Evolutionary conservation across 306 rosid genomes (phyloP).

Genomic region (Quercus berberidifolia): DNA sequence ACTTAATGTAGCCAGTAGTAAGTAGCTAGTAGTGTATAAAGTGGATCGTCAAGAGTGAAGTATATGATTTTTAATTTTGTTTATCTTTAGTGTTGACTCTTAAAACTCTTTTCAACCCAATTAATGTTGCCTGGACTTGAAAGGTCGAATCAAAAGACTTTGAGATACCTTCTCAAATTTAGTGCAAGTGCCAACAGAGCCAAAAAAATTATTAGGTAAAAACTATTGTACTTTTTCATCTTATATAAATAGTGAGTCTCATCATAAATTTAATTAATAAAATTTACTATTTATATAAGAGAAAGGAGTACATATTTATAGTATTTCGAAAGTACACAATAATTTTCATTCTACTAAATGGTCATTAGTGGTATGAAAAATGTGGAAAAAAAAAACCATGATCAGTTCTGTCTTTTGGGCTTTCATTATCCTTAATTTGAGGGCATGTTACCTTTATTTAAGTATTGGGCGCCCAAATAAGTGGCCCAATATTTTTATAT

Average conservation of each 20-base stretch:
- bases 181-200: background rate
- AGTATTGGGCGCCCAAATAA: background rate
- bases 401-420: background rate
- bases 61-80: too few species aligned
- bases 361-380: background rate
- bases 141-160: too few species aligned
- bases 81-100: too few species aligned
- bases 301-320: fast-evolving
- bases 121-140: too few species aligned
- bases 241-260: fast-evolving
- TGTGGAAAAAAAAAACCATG: background rate
- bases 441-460: background rate
- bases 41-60: too few species aligned
- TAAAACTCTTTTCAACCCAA: too few species aligned
- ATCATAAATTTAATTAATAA: too few species aligned
- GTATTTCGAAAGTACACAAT: fast-evolving
- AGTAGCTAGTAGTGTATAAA: too few species aligned
- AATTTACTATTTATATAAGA: fast-evolving
- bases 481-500: background rate
- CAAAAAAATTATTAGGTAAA: fast-evolving
- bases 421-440: background rate
- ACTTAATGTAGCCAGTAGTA: too few species aligned
- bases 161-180: too few species aligned
- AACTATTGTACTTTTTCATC: fast-evolving
- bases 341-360: fast-evolving